Base-by-base conservation (phyloP, 345 rosid genomes). In the Pistacia integerrima region DNA sequence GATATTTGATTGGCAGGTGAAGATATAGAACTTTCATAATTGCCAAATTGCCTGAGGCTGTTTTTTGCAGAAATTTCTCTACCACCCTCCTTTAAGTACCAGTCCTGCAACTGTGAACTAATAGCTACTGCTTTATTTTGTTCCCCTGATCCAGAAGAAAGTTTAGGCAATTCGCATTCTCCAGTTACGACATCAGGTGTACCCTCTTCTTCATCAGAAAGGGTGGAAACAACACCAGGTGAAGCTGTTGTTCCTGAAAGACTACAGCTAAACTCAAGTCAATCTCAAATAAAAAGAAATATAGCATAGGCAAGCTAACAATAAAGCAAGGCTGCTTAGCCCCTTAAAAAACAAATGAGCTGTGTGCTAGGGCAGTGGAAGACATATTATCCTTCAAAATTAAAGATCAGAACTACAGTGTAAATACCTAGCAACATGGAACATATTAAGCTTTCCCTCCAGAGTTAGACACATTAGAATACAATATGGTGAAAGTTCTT, bases 371-470 rank as follows among this genome's bases (percentile, higher is more conserved):
- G 17, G 65, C 16, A 41, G 56, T 9, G 14, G 8, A 49, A 28
- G 35, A 54, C 56, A 28, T 16, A 56, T 30, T 28, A 69, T 51
- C 49, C 54, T 57, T 60, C 44, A 25, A 52, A 33, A 55, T 48
- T 36, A 11, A 38, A 18, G 6, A 51, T 18, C 17, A 25, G 57
- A 38, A 63, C 44, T 5, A 41, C 46, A 41, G 46, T 41, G 9
- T 41, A 41, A 7, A 36, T 82, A 96, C 99, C 98, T 87, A 77
- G 97, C 97, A 80, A 93, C 83, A 79, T 88, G 85, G 86, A 84
- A 92, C 90, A 96, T 80, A 46, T 78, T 83, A 61, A 96, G 93
- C 87, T 92, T 96, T 76, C 99, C 98, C 83, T 96, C 99, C 56
- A 88, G 80, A 69, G 99, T 93, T 77, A 93, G 93, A 85, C 93